phyloP scores from a whole-genome alignment of 208 protist genomes.

The Wallacemonas sp. region DNA sequence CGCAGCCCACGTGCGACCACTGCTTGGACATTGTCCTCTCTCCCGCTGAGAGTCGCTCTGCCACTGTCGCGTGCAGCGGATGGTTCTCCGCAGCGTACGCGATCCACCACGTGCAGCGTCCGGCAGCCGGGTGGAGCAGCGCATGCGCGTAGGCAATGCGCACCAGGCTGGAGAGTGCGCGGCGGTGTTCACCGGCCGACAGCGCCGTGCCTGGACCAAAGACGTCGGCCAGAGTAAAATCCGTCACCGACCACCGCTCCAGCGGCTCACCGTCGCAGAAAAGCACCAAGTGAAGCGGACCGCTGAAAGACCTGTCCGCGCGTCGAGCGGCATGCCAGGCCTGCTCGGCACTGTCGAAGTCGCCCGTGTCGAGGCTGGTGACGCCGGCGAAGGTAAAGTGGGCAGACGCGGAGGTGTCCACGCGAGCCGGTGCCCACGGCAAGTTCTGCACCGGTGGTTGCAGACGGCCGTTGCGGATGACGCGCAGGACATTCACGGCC shows the following conservation, averaged over 20 bases:
- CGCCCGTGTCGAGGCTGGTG: slow-evolving; percentile 35
- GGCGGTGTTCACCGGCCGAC: background rate
- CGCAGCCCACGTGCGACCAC: background rate
- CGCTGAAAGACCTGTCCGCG: slow-evolving; percentile 20
- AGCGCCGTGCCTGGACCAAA: background rate
- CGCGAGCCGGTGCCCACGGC: background rate
- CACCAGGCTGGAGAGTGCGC: background rate
- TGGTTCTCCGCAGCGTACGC: background rate
- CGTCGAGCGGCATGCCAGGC: slow-evolving; percentile 23
- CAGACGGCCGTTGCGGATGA: slow-evolving; percentile 40
- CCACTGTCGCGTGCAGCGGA: background rate
- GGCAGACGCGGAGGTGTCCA: background rate
- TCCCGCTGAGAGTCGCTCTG: background rate
- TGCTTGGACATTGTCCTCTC: background rate
- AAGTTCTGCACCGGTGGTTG: background rate
- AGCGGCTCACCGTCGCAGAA: slow-evolving; percentile 32
- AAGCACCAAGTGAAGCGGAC: slow-evolving; percentile 45
- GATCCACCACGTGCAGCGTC: background rate
- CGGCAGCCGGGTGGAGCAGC: background rate
- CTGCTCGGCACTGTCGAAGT: slow-evolving; percentile 37
- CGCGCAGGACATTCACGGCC: slow-evolving; percentile 40
- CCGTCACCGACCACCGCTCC: slow-evolving; percentile 50
- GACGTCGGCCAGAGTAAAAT: slow-evolving; percentile 16
- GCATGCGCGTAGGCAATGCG: slow-evolving; percentile 3
- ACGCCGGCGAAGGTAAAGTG: slow-evolving; percentile 48